These are phyloP conservation scores for Eucalyptus microcorys DNA, from an alignment of 345 rosid genomes.

Conservation along the genomic window DNA sequence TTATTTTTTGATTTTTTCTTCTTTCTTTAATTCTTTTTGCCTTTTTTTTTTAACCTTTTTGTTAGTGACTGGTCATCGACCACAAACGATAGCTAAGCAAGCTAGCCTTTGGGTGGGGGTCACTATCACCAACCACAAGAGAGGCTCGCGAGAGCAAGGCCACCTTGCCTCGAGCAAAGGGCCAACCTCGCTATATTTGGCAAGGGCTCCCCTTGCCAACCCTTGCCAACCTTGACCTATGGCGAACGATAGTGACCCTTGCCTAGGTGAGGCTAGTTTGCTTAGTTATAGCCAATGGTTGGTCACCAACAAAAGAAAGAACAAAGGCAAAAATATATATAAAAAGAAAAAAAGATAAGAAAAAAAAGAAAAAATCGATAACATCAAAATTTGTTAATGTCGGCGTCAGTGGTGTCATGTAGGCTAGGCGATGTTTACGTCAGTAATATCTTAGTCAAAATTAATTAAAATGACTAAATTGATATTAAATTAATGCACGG, in stretches of 20 bases:
- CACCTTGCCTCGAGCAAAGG: neutral
- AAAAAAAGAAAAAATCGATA: too few species aligned
- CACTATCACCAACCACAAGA: neutral
- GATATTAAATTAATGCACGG: accelerated
- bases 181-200: accelerated
- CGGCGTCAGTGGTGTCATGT: accelerated
- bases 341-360: too few species aligned
- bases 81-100: accelerated
- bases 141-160: neutral
- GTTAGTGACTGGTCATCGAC: accelerated
- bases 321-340: too few species aligned
- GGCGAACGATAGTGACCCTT: neutral
- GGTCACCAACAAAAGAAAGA: accelerated
- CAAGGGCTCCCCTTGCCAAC: neutral
- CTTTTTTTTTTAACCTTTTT: too few species aligned
- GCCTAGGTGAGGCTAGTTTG: neutral
- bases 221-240: neutral
- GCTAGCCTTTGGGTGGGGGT: neutral
- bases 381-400: too few species aligned
- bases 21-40: neutral
- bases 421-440: accelerated
- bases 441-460: too few species aligned
- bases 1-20: too few species aligned
- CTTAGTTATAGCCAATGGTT: too few species aligned
- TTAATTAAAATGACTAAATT: too few species aligned